Evolutionary conservation across 1,139 yeast genomes (phyloP).

Genomic region (Geotrichum carabidarum): DNA sequence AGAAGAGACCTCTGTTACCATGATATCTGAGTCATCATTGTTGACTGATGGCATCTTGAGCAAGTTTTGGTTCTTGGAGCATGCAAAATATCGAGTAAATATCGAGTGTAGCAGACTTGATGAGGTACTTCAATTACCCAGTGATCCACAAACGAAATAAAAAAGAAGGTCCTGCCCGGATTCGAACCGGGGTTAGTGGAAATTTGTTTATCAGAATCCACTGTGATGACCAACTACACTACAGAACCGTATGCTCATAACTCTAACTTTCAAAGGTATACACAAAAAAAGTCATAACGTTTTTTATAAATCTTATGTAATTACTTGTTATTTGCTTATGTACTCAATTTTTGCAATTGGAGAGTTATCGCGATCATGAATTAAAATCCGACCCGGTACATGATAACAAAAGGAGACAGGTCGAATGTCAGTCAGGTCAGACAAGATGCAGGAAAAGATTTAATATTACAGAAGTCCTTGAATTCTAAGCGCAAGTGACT

Average conservation of each 20-base stretch:
- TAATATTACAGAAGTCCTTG: no score
- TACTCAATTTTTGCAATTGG: no score
- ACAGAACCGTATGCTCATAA: constrained; percentile 3
- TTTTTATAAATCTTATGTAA: no score
- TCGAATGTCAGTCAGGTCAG: no score
- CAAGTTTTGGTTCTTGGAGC: neutral
- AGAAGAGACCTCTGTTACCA: neutral
- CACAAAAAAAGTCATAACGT: no score
- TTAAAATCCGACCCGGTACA: no score
- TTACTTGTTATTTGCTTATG: no score
- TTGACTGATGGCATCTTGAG: neutral
- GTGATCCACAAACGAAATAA: neutral
- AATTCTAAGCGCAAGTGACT: no score
- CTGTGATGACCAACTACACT: constrained; percentile 18
- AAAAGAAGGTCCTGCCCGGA: constrained; percentile 23
- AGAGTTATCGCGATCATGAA: no score
- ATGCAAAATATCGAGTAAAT: neutral
- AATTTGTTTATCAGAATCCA: constrained; percentile 12
- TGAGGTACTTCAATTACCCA: neutral
- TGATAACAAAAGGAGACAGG: no score
- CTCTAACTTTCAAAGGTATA: no score
- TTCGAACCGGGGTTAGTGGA: constrained; percentile 25
- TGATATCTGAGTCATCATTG: neutral
- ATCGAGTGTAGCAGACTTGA: neutral
- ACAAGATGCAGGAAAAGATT: no score